A percentile compares a stretch with the other conserved stretches of the same genome.
Conservation (phyloP, 129 eudicot species). For the Daucus carota region DH1_v3.0 NC_030387.2:1715501-1716000, state of each 20-base stretch:
- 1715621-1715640: conserved; percentile 19
- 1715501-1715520: conserved; percentile 25
- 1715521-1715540: conserved; percentile 23
- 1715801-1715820: neutral
- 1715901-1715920: neutral
- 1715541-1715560: conserved; percentile 21
- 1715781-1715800: neutral
- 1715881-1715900: neutral
- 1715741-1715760: neutral
- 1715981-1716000: too few species aligned
- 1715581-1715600: conserved; percentile 20
- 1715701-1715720: conserved; percentile 6
- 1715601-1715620: conserved; percentile 18
- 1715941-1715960: too few species aligned
- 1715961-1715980: too few species aligned
- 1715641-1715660: neutral
- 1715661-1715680: conserved; percentile 5
- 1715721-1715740: neutral
- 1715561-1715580: conserved; percentile 20
- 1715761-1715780: neutral
- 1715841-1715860: neutral
- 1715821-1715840: neutral
- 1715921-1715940: neutral
- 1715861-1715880: neutral
- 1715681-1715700: conserved; percentile 18